Conservation (phyloP, 257 asterid species). For the Solanum etuberosum region DNA sequence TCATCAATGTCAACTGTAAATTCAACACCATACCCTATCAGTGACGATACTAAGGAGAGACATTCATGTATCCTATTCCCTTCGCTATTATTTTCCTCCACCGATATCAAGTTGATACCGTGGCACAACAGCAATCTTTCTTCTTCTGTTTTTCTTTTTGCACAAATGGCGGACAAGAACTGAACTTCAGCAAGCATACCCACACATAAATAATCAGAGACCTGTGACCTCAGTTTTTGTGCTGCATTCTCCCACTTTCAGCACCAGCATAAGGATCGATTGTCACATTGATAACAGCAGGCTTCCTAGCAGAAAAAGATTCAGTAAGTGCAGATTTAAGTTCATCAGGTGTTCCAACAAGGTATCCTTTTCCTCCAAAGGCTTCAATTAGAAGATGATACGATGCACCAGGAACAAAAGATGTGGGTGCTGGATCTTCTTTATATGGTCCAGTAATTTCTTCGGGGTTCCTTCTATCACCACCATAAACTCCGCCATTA, state of each 20-base stretch:
- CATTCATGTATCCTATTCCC: neutral
- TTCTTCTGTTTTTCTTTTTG: neutral
- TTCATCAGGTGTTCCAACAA: constrained; percentile 68
- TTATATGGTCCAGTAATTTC: constrained; percentile 80
- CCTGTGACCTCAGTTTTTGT: constrained; percentile 57
- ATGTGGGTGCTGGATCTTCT: constrained; percentile 90
- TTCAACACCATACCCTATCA: neutral
- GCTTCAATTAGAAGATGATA: constrained; percentile 72
- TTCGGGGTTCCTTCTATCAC: constrained; percentile 73
- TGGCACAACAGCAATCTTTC: neutral
- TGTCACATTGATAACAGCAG: constrained; percentile 68
- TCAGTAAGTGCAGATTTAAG: constrained; percentile 63
- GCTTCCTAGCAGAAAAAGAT: constrained; percentile 62
- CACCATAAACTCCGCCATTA: constrained; percentile 89
- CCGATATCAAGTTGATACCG: neutral
- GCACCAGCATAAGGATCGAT: constrained; percentile 90
- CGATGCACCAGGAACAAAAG: constrained; percentile 81
- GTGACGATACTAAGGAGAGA: neutral
- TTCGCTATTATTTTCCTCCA: neutral
- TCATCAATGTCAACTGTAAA: neutral
- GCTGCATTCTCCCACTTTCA: constrained; percentile 86
- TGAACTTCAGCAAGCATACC: neutral
- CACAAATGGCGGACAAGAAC: neutral
- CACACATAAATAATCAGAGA: neutral
- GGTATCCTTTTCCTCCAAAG: constrained; percentile 87